Base-by-base conservation (phyloP, 2,329 filamentous ascomycete species). In the Trichoderma lentiforme region DNA sequence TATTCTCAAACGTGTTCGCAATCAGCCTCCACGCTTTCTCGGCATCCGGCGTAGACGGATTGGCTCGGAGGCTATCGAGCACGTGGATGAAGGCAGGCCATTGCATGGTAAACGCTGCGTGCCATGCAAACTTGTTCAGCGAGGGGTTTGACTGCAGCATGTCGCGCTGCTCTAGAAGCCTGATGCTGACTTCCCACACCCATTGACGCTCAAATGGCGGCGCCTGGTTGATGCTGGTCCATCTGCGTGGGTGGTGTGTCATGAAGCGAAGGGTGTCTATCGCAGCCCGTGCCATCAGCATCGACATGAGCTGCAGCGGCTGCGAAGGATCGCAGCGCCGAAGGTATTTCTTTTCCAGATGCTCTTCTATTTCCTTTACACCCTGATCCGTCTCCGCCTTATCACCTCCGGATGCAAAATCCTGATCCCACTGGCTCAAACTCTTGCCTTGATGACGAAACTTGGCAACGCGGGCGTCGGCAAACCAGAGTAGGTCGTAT, bases 231-330 rank as follows among this genome's bases (percentile, higher is more conserved):
- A 63, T 63, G 36, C 61, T 63, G 61, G 36, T 21, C 61, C 61
- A 63, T 63, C 61, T 63, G 61, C 61, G 61, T 47, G 61, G 61
- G 8, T 63, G 61, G 61, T 63, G 61, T 63, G 61, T 63, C 61
- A 63, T 63, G 61, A 63, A 63, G 61, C 61, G 61, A 63, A 63
- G 39, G 3, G 61, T 63, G 61, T 63, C 36, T 30, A 63, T 63
- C 61, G 61, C 61, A 30, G 61, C 36, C 61, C 61, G 61, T 63
- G 61, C 61, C 61, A 63, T 63, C 61, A 63, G 61, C 61, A 43
- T 47, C 36, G 61, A 63, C 61, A 63, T 63, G 0, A 63, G 61
- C 36, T 63, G 61, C 61, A 63, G 61, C 36, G 61, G 61, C 18
- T 63, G 61, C 24, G 61, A 63, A 47, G 61, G 61, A 30, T 63